Conservation (phyloP, 805 yeast genomes). For the Cyberlindnera amylophila region DNA sequence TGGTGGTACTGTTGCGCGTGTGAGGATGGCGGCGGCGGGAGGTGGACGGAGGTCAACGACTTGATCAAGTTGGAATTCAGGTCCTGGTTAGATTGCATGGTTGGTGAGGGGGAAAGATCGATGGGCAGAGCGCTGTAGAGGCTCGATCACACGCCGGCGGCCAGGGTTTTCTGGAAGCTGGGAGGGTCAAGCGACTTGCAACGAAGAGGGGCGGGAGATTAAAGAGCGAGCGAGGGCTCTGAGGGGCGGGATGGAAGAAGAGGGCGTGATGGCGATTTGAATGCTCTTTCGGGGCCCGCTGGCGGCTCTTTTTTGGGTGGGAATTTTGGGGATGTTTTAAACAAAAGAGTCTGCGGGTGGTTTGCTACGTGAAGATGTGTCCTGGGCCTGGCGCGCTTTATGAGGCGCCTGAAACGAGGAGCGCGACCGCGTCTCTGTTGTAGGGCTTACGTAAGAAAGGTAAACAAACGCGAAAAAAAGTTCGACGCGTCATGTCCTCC, state of each 20-base stretch:
- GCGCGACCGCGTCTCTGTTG: background rate
- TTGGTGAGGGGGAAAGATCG: background rate
- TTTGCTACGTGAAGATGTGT: background rate
- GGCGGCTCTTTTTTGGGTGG: no score
- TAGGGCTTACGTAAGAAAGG: slow-evolving; percentile 9
- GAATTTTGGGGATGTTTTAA: background rate
- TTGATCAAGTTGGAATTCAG: slow-evolving; percentile 32
- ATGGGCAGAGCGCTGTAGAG: background rate
- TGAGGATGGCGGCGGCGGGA: slow-evolving; percentile 38
- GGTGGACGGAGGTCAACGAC: slow-evolving; percentile 37
- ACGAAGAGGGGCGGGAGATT: no score
- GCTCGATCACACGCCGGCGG: background rate
- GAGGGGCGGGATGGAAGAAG: no score
- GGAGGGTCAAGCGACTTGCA: no score
- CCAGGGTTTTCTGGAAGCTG: background rate
- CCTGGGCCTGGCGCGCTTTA: slow-evolving; percentile 10
- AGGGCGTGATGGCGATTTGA: background rate
- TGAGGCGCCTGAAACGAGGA: slow-evolving; percentile 11
- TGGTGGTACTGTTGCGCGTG: slow-evolving; percentile 2
- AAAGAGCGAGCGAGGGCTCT: no score
- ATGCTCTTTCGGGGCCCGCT: background rate
- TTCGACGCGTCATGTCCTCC: slow-evolving; percentile 11
- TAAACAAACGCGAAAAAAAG: slow-evolving; percentile 16
- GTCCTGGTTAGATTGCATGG: slow-evolving; percentile 26
- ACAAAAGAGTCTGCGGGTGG: background rate